Evolutionary conservation across 345 rosid genomes (phyloP).

Genomic region (Salix dunnii): DNA sequence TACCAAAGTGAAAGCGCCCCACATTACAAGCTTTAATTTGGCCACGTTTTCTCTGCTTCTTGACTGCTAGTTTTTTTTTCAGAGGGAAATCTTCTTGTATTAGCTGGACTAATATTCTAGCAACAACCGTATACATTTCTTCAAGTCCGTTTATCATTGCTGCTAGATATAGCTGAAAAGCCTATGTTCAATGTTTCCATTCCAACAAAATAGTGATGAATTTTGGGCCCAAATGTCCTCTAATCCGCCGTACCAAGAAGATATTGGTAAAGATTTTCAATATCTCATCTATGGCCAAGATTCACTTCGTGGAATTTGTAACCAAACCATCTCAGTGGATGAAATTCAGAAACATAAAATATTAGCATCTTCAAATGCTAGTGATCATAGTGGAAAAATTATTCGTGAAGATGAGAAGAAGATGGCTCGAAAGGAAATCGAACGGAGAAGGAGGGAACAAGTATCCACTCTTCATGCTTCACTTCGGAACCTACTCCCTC

Average conservation of each 20-base stretch:
- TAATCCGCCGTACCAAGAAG: constrained; percentile 19
- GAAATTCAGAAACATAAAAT: background rate
- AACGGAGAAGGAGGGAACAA: constrained; percentile 46
- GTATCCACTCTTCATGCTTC: constrained; percentile 38
- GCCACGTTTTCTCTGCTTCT: constrained; percentile 4
- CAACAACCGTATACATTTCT: constrained; percentile 8
- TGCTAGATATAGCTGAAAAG: background rate
- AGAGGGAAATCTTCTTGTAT: background rate
- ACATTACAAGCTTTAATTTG: background rate
- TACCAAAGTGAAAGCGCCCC: background rate
- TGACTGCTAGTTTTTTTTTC: background rate
- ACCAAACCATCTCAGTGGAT: background rate
- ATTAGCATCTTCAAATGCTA: background rate
- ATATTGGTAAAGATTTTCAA: background rate
- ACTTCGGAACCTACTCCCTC: constrained; percentile 49
- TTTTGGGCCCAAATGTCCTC: constrained; percentile 3
- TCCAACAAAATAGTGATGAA: constrained; percentile 3
- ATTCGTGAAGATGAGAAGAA: constrained; percentile 20
- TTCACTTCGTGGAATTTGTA: background rate
- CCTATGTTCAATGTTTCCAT: constrained; percentile 19
- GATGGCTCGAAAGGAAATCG: constrained; percentile 38
- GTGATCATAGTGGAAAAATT: background rate
- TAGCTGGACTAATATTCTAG: background rate
- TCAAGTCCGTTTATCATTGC: background rate
- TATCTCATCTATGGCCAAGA: background rate